Conservation (phyloP, 768 basidiomycete species). For the Hydnum rufescens region DNA sequence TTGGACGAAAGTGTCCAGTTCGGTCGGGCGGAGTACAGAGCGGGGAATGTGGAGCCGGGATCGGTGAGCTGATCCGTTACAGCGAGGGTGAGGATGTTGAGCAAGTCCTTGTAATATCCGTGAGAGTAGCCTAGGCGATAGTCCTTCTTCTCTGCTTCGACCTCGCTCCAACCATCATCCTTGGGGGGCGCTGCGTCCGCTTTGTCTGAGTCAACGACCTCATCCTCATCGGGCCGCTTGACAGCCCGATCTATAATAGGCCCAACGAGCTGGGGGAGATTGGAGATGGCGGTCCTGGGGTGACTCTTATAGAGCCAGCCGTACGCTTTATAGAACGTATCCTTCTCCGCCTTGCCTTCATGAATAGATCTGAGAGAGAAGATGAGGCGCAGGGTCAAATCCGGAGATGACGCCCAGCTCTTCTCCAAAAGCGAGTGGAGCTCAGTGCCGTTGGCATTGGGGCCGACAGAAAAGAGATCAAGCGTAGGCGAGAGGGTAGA, state of each 20-base stretch:
- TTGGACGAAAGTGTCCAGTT: background rate
- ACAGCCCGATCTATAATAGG: slow-evolving; percentile 27
- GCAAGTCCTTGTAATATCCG: slow-evolving; percentile 60
- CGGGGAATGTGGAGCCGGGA: slow-evolving; percentile 1
- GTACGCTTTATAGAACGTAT: slow-evolving; percentile 36
- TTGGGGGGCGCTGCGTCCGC: too few species aligned
- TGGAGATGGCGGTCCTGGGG: slow-evolving; percentile 46
- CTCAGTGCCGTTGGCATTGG: slow-evolving; percentile 9
- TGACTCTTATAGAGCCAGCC: slow-evolving; percentile 53
- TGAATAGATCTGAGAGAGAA: slow-evolving; percentile 53
- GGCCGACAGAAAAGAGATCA: slow-evolving; percentile 14
- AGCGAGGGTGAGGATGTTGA: slow-evolving; percentile 45
- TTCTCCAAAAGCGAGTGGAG: slow-evolving; percentile 24
- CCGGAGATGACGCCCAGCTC: slow-evolving; percentile 39
- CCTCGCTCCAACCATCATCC: background rate
- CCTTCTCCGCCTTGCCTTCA: slow-evolving; percentile 43
- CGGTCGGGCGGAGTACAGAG: slow-evolving; percentile 8
- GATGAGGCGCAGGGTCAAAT: slow-evolving; percentile 40
- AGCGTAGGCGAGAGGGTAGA: slow-evolving; percentile 27
- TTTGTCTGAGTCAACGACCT: slow-evolving; percentile 9
- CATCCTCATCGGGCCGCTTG: slow-evolving; percentile 12
- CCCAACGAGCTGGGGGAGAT: slow-evolving; percentile 33
- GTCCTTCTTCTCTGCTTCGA: slow-evolving; percentile 7
- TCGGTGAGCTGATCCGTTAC: slow-evolving; percentile 28
- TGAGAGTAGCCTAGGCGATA: background rate